Conservation (phyloP, 148 eudicot genomes). For the Dianthus caryophyllus region DNA sequence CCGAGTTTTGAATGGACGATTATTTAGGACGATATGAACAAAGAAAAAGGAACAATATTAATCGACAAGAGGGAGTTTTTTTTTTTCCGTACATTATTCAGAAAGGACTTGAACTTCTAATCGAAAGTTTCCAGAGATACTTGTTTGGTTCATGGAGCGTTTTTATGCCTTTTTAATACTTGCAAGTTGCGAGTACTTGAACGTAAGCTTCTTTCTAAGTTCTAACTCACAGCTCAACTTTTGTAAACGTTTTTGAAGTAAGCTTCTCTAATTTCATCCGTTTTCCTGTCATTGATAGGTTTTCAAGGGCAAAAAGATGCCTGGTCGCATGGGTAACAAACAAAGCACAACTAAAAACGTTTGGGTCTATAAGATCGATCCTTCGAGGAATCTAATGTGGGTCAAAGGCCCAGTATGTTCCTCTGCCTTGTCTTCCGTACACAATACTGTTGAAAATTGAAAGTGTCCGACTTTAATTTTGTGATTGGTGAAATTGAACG, state of each 20-base stretch:
- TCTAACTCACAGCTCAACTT: neutral
- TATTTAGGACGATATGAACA: no score
- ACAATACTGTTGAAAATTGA: no score
- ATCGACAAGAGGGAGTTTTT: no score
- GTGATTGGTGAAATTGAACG: neutral
- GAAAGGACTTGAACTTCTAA: no score
- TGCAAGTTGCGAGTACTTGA: no score
- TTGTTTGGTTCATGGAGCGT: neutral
- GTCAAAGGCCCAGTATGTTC: conserved; percentile 86
- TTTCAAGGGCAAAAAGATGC: conserved; percentile 80
- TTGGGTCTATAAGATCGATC: conserved; percentile 91
- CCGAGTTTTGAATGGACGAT: no score
- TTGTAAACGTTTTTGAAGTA: neutral
- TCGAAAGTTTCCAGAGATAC: neutral
- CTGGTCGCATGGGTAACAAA: conserved; percentile 86
- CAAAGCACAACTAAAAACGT: conserved; percentile 77
- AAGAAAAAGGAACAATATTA: no score
- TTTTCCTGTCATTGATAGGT: conserved; percentile 41
- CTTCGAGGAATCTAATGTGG: conserved; percentile 86
- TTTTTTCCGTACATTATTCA: no score
- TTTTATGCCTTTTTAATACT: neutral
- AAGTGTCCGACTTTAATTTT: neutral
- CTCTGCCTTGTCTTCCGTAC: conserved; percentile 7
- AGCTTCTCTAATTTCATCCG: conserved; percentile 9
- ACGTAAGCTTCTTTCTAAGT: no score